A percentile compares a stretch with the other conserved stretches of the same genome.
phyloP scores from a whole-genome alignment of 1,284 basidiomycete genomes.

The Meira miltonrushii region DNA sequence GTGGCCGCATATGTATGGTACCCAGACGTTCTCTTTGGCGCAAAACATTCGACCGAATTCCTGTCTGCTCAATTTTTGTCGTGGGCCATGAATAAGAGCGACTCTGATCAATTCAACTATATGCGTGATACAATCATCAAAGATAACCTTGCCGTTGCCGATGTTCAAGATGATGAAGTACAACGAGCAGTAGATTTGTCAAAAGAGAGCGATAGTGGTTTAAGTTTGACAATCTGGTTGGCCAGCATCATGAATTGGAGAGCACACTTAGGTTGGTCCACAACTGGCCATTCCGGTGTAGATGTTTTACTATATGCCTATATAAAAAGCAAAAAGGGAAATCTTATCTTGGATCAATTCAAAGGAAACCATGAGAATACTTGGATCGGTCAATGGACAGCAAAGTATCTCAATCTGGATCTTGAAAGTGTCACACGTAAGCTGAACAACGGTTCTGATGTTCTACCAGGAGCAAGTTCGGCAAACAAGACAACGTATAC shows the following conservation, averaged over 20 bases:
- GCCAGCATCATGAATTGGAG: constrained; percentile 34
- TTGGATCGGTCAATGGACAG: constrained; percentile 37
- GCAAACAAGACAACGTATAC: constrained; percentile 6
- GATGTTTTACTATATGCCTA: constrained; percentile 35
- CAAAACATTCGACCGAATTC: constrained; percentile 39
- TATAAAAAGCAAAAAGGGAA: constrained; percentile 16
- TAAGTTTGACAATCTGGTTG: constrained; percentile 7
- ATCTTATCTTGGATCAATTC: constrained; percentile 4
- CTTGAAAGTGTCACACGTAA: constrained; percentile 21
- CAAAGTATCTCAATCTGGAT: constrained; percentile 27
- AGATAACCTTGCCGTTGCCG: constrained; percentile 26
- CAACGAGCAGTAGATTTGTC: constrained; percentile 25
- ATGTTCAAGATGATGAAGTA: constrained; percentile 36
- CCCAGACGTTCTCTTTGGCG: constrained; percentile 40
- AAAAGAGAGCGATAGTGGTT: background rate
- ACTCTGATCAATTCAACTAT: constrained; percentile 29
- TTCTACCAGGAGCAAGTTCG: background rate
- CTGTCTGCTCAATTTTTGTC: constrained; percentile 18
- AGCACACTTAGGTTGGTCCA: constrained; percentile 37
- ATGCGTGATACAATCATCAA: constrained; percentile 25
- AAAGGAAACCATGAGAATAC: constrained; percentile 42
- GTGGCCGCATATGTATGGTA: constrained; percentile 34
- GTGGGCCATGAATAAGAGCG: constrained; percentile 29
- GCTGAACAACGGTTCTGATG: constrained; percentile 18
- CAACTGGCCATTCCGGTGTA: constrained; percentile 33